Conservation (phyloP, 2,329 filamentous ascomycete species). For the Nothophoma quercina region DNA sequence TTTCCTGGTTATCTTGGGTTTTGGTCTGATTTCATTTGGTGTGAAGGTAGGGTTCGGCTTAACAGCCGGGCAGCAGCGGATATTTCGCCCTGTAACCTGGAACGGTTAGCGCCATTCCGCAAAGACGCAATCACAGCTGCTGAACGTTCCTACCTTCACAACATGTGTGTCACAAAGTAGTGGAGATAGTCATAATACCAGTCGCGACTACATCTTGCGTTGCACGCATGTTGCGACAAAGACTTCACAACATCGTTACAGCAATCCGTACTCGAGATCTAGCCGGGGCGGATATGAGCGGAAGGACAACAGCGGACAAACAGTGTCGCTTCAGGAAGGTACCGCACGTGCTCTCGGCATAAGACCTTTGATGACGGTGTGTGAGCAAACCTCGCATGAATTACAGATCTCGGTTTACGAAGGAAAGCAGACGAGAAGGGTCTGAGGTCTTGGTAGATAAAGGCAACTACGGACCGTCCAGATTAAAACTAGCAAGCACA, state of each 20-base stretch:
- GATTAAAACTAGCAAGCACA: conserved; percentile 3
- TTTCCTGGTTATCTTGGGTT: background rate
- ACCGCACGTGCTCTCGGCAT: conserved; percentile 39
- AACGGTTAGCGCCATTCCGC: conserved; percentile 12
- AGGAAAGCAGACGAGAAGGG: conserved; percentile 23
- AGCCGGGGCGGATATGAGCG: conserved; percentile 28
- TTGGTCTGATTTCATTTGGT: conserved; percentile 5
- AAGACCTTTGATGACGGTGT: conserved; percentile 32
- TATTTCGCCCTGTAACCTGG: conserved; percentile 5
- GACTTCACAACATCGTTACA: no score
- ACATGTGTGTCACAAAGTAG: background rate
- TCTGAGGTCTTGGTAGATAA: conserved; percentile 23
- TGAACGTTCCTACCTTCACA: background rate
- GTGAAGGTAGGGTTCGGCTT: conserved; percentile 22
- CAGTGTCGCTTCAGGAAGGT: conserved; percentile 23
- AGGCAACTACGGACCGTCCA: conserved; percentile 5
- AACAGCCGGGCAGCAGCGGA: conserved; percentile 20
- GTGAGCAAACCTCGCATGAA: conserved; percentile 22
- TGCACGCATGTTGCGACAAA: no score
- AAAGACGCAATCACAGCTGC: conserved; percentile 3
- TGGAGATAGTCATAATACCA: no score
- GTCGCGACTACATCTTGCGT: no score
- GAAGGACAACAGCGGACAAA: conserved; percentile 31
- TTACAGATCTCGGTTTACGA: conserved; percentile 28
- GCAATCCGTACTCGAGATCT: background rate